These are phyloP conservation scores for Diphasiastrum complanatum DNA, from an alignment of 83 land plant genomes.

Conservation along the genomic window DNA sequence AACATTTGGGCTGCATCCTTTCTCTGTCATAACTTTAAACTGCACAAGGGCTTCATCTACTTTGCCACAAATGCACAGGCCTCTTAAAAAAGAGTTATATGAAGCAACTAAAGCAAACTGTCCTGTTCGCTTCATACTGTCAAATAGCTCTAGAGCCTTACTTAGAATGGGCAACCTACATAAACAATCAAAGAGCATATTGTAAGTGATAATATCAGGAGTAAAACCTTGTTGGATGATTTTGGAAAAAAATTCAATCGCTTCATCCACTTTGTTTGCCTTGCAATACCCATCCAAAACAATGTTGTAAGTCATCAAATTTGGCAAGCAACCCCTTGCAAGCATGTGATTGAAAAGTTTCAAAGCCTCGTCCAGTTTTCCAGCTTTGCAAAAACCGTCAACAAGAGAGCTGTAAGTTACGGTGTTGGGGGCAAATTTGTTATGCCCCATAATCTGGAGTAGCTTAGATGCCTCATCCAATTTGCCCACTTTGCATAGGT, in stretches of 20 bases:
- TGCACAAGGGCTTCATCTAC: conserved; percentile 43
- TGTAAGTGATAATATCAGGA: conserved; percentile 27
- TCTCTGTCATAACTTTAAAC: conserved; percentile 56
- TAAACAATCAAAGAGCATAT: conserved; percentile 37
- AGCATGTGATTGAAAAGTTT: conserved; percentile 51
- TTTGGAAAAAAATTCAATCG: conserved; percentile 24
- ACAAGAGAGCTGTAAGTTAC: conserved; percentile 58
- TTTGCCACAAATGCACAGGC: conserved; percentile 36
- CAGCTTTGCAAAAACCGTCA: conserved; percentile 42
- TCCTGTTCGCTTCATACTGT: too few species aligned
- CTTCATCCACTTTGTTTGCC: conserved; percentile 30
- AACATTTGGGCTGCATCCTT: conserved; percentile 37
- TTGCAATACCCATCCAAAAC: conserved; percentile 38
- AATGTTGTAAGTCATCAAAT: conserved; percentile 41
- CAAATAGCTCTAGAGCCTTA: too few species aligned
- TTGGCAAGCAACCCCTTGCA: conserved; percentile 39
- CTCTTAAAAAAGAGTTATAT: too few species aligned
- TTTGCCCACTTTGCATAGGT: conserved; percentile 50
- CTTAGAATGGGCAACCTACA: too few species aligned
- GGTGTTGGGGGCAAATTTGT: conserved; percentile 33
- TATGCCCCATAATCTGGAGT: conserved; percentile 36
- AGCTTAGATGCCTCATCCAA: conserved; percentile 41
- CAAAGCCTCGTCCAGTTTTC: conserved; percentile 42
- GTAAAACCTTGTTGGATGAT: conserved; percentile 13
- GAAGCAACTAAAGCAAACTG: too few species aligned